Base-by-base conservation (phyloP, 2,329 filamentous ascomycete genomes). In the Sporothrix humicola region DNA sequence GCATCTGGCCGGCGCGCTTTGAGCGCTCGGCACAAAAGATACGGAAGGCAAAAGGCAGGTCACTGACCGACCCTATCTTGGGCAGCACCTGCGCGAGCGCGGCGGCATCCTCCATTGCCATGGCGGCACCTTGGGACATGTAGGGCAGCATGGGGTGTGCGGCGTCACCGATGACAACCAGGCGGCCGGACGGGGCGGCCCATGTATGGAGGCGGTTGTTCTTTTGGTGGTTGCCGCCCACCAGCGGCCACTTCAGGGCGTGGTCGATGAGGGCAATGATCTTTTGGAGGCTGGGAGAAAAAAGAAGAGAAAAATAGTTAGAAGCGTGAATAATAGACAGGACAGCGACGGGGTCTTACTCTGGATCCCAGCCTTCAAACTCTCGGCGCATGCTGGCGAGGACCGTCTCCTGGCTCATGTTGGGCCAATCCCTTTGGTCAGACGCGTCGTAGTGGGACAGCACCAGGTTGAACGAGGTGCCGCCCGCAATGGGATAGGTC, bases 81-180 rank as follows among this genome's bases (percentile, higher is more conserved):
- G 74, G 76, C 2, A 85, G 75, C 0, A 79, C 79, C 3, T 82
- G 80, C 3, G 84, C 85, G 8, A 87, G 75, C 1, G 83, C 83
- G 0, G 84, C 82, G 2, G 83, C 85, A 77, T 87, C 85, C 77
- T 87, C 85, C 78, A 87, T 84, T 0, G 84, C 83, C 77, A 85
- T 84, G 17, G 83, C 84, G 0, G 83, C 85, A 9, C 85, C 85
- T 75, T 85, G 83, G 83, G 83, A 7, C 82, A 83, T 1, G 84
- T 84, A 72, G 0, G 85, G 85, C 6, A 87, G 80, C 77, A 86
- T 85, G 3, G 84, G 81, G 76, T 87, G 85, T 84, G 69, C 69
- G 3, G 69, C 69, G 42, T 71, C 69, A 20, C 69, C 69, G 80
- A 83, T 85, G 65, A 78, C 76, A 20, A 78, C 76, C 44, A 78